Conservation (phyloP, 345 rosid genomes). For the Boechera divaricarpa region DNA sequence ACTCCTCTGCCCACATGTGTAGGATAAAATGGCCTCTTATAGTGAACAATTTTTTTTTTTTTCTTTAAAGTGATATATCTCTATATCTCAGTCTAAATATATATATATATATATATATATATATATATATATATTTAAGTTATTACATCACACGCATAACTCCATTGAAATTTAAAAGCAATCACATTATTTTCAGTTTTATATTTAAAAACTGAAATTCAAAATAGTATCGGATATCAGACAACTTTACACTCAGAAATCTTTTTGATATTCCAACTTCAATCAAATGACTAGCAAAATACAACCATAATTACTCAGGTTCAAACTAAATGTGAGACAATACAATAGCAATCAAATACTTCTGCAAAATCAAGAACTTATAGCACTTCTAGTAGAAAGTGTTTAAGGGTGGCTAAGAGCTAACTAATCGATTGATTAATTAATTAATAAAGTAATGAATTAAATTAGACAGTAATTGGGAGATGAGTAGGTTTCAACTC, state of each 20-base stretch:
- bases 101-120: too few species aligned
- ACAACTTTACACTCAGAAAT: not conserved
- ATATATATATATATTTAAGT: not conserved
- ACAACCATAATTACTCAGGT: constrained; percentile 22
- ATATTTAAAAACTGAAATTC: too few species aligned
- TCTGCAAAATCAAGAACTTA: constrained; percentile 21
- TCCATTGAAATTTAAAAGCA: not conserved
- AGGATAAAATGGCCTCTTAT: not conserved
- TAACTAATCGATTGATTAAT: constrained; percentile 22
- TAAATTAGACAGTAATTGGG: constrained; percentile 40
- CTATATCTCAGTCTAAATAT: too few species aligned
- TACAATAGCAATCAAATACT: not conserved
- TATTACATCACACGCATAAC: constrained; percentile 7
- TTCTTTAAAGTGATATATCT: too few species aligned
- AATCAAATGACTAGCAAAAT: not conserved
- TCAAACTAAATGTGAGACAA: constrained; percentile 23
- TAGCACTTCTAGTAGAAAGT: not conserved
- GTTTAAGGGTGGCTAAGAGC: constrained; percentile 18
- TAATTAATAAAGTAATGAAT: not conserved
- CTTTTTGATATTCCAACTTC: not conserved
- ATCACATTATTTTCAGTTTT: not conserved
- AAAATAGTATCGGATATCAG: too few species aligned
- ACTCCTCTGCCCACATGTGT: not conserved
- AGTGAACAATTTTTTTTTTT: too few species aligned
- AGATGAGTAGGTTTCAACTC: constrained; percentile 67